phyloP scores from a whole-genome alignment of 768 basidiomycete genomes.

The Phylloporus arenicola region DNA sequence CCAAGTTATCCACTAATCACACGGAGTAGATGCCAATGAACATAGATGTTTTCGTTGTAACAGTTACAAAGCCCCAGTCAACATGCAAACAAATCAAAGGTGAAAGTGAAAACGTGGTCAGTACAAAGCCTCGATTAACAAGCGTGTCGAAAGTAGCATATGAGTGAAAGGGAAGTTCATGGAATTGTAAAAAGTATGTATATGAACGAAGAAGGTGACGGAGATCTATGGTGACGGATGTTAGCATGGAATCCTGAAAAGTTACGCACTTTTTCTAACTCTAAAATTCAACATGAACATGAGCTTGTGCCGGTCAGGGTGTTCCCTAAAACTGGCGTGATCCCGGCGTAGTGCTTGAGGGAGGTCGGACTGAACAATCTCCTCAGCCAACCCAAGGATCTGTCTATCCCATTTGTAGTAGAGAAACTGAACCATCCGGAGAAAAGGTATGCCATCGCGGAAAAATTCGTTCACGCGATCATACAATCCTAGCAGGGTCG shows the following conservation, averaged over 20 bases:
- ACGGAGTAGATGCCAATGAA: neutral
- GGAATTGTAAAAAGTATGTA: neutral
- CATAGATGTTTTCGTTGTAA: neutral
- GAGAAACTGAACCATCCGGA: constrained; percentile 10
- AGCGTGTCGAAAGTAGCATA: constrained; percentile 1
- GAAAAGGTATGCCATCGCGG: neutral
- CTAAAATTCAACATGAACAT: neutral
- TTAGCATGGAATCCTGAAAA: constrained; percentile 1
- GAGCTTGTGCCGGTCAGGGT: neutral
- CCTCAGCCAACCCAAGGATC: constrained; percentile 14
- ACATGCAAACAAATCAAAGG: neutral
- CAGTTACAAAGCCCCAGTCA: neutral
- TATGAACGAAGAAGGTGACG: neutral
- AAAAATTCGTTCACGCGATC: constrained; percentile 1
- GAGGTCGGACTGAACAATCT: neutral
- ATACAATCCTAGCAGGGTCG: too few species aligned
- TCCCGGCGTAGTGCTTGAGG: too few species aligned
- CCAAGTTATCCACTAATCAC: neutral
- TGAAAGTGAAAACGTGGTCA: neutral
- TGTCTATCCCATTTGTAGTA: constrained; percentile 20
- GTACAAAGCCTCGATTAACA: constrained; percentile 10
- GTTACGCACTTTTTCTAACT: constrained; percentile 2
- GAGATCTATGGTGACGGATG: neutral
- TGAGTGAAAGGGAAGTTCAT: too few species aligned
- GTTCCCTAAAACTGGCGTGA: neutral